Evolutionary conservation across 768 basidiomycete genomes (phyloP), one percentile per base, ranked within the genome.

Genomic region (Clitopilus hobsonii): DNA sequence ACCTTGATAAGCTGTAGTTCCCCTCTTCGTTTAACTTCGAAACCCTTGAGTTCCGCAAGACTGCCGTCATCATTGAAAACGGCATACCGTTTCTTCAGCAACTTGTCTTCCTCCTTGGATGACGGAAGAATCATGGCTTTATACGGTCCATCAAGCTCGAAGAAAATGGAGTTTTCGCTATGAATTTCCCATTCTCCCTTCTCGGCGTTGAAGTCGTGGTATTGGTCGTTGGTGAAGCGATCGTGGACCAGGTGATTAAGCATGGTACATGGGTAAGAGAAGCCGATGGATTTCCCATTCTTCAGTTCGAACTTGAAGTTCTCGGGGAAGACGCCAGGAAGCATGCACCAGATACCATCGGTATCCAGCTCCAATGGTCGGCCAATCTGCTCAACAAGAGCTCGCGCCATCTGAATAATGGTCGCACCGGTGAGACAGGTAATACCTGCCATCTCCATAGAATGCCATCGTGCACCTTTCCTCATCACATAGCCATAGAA

Each of bases 401-500:
- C 88, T 30, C 97, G 85, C 13, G 97, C 96, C 93, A 99, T 95
- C 68, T 99, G 96, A 61, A 99, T 98, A 74, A 99, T 98, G 5
- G 85, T 91, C 18, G 97, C 94, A 36, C 97, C 97, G 0, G 97
- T 98, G 52, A 98, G 76, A 72, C 97, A 99, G 10, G 97, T 98
- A 58, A 99, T 98, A 6, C 97, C 97, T 0, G 97, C 97, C 97
- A 99, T 99, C 75, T 99, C 97, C 97, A 99, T 98, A 25, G 96
- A 98, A 69, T 98, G 95, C 97, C 97, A 99, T 26, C 97, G 79
- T 16, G 97, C 97, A 52, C 97, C 97, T 68, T 99, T 98, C 36
- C 97, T 86, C 97, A 98, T 98, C 67, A 99, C 96, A 63, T 99
- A 99, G 29, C 97, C 97, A 67, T 99, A 99, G 79, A 99, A 99